Evolutionary conservation across 2,329 filamentous ascomycete genomes (phyloP).

Genomic region (Beauveria brongniartii): DNA sequence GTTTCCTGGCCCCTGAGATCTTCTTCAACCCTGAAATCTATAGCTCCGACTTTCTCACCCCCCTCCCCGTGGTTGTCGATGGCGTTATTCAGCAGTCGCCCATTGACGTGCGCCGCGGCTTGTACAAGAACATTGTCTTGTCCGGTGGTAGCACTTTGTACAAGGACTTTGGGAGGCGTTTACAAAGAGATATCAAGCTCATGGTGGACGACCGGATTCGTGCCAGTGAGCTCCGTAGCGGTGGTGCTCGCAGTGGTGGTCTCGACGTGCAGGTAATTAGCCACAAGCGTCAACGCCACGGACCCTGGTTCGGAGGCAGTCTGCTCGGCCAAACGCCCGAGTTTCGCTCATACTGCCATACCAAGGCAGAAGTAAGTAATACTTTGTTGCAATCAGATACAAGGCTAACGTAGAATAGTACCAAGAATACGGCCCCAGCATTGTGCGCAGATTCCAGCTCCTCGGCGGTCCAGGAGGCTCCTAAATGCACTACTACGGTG

Average conservation of each 20-base stretch:
- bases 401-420: slow-evolving; percentile 47
- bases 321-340: slow-evolving; percentile 94
- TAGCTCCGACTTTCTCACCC: slow-evolving; percentile 95
- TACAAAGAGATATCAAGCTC: slow-evolving; percentile 96
- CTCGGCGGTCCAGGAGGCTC: slow-evolving; percentile 85
- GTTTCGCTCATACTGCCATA: slow-evolving; percentile 98
- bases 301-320: slow-evolving; percentile 97
- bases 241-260: slow-evolving; percentile 86
- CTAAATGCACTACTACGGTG: slow-evolving; percentile 27
- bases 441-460: slow-evolving; percentile 88
- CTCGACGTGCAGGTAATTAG: slow-evolving; percentile 95
- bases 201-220: slow-evolving; percentile 88
- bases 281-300: slow-evolving; percentile 94
- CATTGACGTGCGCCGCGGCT: slow-evolving; percentile 89
- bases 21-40: slow-evolving; percentile 99
- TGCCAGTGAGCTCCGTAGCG: slow-evolving; percentile 84
- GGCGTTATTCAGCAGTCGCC: slow-evolving; percentile 95
- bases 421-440: slow-evolving; percentile 91
- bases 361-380: slow-evolving; percentile 59
- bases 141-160: slow-evolving; percentile 96
- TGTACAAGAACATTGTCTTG: slow-evolving; percentile 99
- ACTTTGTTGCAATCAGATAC: no score
- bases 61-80: slow-evolving; percentile 88
- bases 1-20: slow-evolving; percentile 95
- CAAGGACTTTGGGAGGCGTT: slow-evolving; percentile 92